Conservation (phyloP, 805 yeast species). For the Candida jianshihensis region DNA sequence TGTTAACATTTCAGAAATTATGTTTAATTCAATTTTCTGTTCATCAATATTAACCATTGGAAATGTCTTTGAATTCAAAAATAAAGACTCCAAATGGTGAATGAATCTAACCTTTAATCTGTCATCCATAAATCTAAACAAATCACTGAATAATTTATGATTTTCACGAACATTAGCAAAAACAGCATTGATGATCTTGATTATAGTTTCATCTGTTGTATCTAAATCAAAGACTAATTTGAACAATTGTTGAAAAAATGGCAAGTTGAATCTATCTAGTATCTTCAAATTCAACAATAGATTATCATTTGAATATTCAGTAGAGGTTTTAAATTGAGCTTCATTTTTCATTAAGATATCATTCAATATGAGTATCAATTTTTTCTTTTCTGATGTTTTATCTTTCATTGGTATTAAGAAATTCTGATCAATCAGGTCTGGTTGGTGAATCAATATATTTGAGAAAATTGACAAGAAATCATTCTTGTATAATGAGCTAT, state of each 20-base stretch:
- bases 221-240: slow-evolving; percentile 20
- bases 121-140: slow-evolving; percentile 32
- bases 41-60: slow-evolving; percentile 22
- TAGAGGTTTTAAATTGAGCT: too few species aligned
- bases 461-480: slow-evolving; percentile 14
- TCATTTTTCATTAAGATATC: slow-evolving; percentile 5
- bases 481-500: slow-evolving; percentile 9
- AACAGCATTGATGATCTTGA: slow-evolving; percentile 6
- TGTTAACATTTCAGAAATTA: slow-evolving; percentile 14
- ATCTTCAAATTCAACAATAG: slow-evolving; percentile 17
- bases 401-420: neutral
- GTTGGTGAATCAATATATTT: slow-evolving; percentile 13
- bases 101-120: slow-evolving; percentile 26
- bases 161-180: slow-evolving; percentile 4
- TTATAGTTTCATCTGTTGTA: slow-evolving; percentile 7
- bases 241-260: slow-evolving; percentile 34
- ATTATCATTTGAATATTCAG: neutral
- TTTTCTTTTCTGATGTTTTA: neutral
- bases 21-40: slow-evolving; percentile 6
- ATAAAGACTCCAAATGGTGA: slow-evolving; percentile 33
- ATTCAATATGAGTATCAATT: slow-evolving; percentile 5
- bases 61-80: slow-evolving; percentile 33
- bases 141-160: slow-evolving; percentile 25
- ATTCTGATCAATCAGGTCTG: slow-evolving; percentile 6
- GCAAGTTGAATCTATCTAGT: slow-evolving; percentile 34